Conservation (phyloP, 2,329 filamentous ascomycete species). For the Xylariaceae sp. region DNA sequence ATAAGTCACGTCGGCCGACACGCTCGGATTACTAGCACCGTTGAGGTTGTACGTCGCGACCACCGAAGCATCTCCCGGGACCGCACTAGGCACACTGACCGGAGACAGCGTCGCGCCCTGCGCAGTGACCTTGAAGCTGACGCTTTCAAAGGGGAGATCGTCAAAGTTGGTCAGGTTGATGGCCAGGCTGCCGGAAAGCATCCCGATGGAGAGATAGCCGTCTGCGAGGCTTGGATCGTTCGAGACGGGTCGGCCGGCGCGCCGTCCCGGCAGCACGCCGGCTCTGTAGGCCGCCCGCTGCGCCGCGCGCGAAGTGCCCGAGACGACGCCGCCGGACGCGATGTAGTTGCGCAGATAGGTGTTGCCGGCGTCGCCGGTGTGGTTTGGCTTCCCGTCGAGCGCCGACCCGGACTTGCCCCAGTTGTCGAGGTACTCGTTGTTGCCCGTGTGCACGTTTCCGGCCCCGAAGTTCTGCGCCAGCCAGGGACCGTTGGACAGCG, state of each 20-base stretch:
- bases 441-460: not conserved
- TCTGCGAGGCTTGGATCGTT: not conserved
- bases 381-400: constrained; percentile 1
- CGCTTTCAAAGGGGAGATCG: not conserved
- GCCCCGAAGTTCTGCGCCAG: constrained; percentile 1
- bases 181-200: not conserved
- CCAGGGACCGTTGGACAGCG: not conserved
- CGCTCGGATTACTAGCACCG: not conserved
- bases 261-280: not conserved
- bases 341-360: not conserved
- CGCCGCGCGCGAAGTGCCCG: not conserved
- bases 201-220: not conserved
- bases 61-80: not conserved
- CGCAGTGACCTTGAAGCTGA: not conserved
- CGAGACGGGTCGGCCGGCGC: not conserved
- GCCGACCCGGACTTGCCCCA: not conserved
- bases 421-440: not conserved
- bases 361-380: not conserved
- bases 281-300: constrained; percentile 1
- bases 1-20: not conserved
- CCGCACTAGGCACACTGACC: not conserved
- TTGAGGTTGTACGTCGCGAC: not conserved
- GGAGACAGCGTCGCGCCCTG: not conserved
- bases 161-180: constrained; percentile 1
- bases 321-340: not conserved